Evolutionary conservation across 352 stramenopile species (phyloP).

Genomic region (Pythium chondricola): DNA sequence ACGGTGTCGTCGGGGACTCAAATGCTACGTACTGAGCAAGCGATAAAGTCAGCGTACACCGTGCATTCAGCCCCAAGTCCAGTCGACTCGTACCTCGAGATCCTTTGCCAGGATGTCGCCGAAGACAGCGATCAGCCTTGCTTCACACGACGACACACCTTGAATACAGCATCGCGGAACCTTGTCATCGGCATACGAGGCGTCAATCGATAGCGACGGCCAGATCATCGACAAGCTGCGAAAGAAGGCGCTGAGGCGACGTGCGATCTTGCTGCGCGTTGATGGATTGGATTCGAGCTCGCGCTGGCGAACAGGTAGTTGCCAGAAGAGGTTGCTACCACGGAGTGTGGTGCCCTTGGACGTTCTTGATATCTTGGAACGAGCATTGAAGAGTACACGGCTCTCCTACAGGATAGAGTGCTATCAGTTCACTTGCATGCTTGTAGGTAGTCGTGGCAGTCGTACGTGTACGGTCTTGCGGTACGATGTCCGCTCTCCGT

Average conservation of each 20-base stretch:
- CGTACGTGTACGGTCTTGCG: constrained; percentile 47
- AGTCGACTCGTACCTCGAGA: constrained; percentile 13
- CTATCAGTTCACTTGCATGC: constrained; percentile 26
- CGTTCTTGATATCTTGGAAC: constrained; percentile 16
- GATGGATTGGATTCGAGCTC: constrained; percentile 32
- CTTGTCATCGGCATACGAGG: constrained; percentile 34
- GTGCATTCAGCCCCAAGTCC: too few relatives aligned
- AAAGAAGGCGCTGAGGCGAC: constrained; percentile 41
- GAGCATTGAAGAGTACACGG: constrained; percentile 49
- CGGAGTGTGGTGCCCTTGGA: constrained; percentile 41
- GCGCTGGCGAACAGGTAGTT: constrained; percentile 48
- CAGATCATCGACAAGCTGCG: constrained; percentile 65
- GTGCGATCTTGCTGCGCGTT: constrained; percentile 27
- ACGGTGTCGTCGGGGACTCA: constrained; percentile 5
- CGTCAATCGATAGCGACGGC: constrained; percentile 50
- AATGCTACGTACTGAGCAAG: constrained; percentile 16
- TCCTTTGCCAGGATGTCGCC: constrained; percentile 10
- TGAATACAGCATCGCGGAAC: constrained; percentile 3
- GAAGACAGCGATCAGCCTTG: constrained; percentile 10
- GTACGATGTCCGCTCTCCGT: constrained; percentile 47
- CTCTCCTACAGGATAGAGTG: constrained; percentile 26
- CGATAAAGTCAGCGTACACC: neutral
- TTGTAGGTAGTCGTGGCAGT: neutral
- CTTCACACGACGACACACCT: constrained; percentile 5
- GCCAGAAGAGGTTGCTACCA: constrained; percentile 49